These are phyloP conservation scores for Colletotrichum australisinense DNA, from an alignment of 2,329 filamentous ascomycete species.

Conservation along the genomic window DNA sequence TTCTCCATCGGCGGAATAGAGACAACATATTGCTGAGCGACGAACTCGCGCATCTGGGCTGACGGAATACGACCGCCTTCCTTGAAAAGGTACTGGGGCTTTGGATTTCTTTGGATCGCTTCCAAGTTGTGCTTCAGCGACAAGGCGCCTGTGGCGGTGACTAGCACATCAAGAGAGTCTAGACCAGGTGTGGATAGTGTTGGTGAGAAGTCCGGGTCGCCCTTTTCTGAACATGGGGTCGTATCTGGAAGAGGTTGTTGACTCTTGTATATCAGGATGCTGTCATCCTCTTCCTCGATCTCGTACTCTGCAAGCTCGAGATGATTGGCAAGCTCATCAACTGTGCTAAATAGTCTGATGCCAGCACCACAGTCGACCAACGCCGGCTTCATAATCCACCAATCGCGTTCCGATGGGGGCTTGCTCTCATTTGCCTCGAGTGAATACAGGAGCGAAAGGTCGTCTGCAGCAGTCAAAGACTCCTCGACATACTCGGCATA, in stretches of 20 bases:
- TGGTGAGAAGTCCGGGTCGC: constrained; percentile 34
- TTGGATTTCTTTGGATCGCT: not conserved
- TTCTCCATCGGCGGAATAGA: constrained; percentile 44
- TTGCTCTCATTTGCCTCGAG: constrained; percentile 48
- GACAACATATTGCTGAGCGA: constrained; percentile 51
- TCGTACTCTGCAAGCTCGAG: constrained; percentile 50
- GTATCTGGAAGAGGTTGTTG: constrained; percentile 8
- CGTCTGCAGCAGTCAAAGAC: constrained; percentile 48
- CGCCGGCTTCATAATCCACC: constrained; percentile 54
- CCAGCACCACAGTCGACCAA: constrained; percentile 53
- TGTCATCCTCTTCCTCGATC: constrained; percentile 42
- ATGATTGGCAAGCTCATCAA: constrained; percentile 48
- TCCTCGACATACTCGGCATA: constrained; percentile 53
- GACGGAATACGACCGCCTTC: constrained; percentile 49
- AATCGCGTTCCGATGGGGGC: constrained; percentile 43
- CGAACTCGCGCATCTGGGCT: constrained; percentile 50
- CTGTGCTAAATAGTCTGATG: constrained; percentile 52
- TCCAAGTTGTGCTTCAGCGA: not conserved
- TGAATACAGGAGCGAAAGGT: constrained; percentile 47
- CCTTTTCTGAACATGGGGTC: constrained; percentile 11
- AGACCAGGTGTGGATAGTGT: constrained; percentile 42
- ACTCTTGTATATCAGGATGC: constrained; percentile 34
- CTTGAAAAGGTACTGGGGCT: constrained; percentile 42
- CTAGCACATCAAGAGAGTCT: constrained; percentile 43
- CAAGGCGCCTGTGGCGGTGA: constrained; percentile 43